Base-by-base conservation (phyloP, 2,329 filamentous ascomycete species). In the Aspergillus ustus region DNA sequence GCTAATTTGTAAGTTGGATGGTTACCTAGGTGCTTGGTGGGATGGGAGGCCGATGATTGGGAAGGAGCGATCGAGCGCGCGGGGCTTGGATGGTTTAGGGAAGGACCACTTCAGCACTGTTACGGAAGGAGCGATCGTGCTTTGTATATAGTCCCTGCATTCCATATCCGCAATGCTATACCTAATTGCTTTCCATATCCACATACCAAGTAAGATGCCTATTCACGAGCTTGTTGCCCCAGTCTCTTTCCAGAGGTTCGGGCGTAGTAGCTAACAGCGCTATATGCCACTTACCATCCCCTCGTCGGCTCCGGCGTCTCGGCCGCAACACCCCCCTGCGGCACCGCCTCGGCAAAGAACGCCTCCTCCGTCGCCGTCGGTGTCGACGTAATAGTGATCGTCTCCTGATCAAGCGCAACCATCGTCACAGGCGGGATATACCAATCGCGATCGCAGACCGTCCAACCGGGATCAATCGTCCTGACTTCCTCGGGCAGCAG, bases 401-500 rank as follows among this genome's bases (percentile, higher is more conserved):
- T 54, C 4, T 19, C 37, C 2, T 19, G 8, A 54, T 58, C 56
- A 9, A 66, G 46, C 5, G 65, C 61, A 37, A 68, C 66, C 63
- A 68, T 48, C 0, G 62, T 69, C 2, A 69, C 68, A 5, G 66
- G 63, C 20, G 68, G 68, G 22, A 70, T 67, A 61, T 69, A 67
- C 68, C 68, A 70, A 13, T 53, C 45, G 0, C 51, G 52, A 52
- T 70, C 54, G 34, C 68, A 70, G 2, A 29, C 56, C 2, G 62
- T 62, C 68, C 67, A 70, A 3, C 46, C 43, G 6, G 60, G 40
- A 56, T 70, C 68, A 43, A 69, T 64, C 19, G 57, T 52, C 0
- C 58, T 53, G 2, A 66, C 66, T 1, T 63, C 68, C 49, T 69
- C 65, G 2, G 66, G 69, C 2, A 70, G 52, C n/a, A 59, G 37